Conservation (phyloP, 768 basidiomycete genomes). For the Boletellus ananas region DNA sequence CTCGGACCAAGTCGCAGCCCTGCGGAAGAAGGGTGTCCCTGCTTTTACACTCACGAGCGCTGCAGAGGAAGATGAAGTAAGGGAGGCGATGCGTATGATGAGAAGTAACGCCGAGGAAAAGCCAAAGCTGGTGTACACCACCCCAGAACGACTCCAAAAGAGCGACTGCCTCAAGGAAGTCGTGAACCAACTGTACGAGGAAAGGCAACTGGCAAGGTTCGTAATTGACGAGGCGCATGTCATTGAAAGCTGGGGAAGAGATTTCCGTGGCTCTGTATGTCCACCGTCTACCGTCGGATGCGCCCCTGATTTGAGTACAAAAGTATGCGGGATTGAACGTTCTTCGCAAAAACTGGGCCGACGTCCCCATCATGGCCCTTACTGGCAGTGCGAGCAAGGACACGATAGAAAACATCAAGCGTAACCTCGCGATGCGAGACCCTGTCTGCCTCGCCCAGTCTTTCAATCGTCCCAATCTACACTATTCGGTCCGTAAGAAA, state of each 20-base stretch:
- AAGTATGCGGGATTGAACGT: constrained; percentile 70
- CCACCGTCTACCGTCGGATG: background rate
- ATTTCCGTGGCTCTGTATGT: constrained; percentile 81
- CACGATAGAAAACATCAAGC: constrained; percentile 75
- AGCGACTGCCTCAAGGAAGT: constrained; percentile 53
- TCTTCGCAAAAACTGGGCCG: constrained; percentile 71
- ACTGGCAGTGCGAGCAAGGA: constrained; percentile 90
- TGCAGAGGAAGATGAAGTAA: constrained; percentile 37
- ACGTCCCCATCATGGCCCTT: constrained; percentile 90
- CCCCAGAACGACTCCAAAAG: constrained; percentile 82
- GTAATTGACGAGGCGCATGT: constrained; percentile 98
- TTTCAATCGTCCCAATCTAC: constrained; percentile 91
- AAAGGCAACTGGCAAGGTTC: constrained; percentile 71
- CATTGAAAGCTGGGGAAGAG: constrained; percentile 91
- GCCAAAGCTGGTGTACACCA: constrained; percentile 78
- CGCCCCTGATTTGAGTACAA: constrained; percentile 11
- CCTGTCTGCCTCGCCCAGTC: constrained; percentile 66
- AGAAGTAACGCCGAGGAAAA: constrained; percentile 36
- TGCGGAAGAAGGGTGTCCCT: constrained; percentile 61
- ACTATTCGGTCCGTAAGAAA: constrained; percentile 63
- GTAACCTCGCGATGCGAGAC: constrained; percentile 59
- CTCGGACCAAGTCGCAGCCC: constrained; percentile 76
- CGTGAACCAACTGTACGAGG: constrained; percentile 54
- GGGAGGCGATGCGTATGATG: constrained; percentile 42
- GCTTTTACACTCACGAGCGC: constrained; percentile 69